Conservation (phyloP, 345 rosid species). For the Citrus unshiu region DNA sequence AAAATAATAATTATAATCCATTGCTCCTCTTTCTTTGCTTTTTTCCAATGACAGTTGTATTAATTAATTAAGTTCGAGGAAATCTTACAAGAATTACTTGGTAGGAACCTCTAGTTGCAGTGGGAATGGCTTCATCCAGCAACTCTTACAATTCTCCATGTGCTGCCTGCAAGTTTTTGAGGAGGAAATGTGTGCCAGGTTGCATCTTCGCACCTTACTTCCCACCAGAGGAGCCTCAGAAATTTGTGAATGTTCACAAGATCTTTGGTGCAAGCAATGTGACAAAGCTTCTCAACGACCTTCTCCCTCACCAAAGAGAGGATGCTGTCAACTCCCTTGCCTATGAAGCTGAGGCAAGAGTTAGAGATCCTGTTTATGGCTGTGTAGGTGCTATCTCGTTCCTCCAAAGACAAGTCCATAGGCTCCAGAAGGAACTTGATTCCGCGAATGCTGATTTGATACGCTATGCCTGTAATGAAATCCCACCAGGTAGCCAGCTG, state of each 20-base stretch:
- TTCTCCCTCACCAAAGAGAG: constrained; percentile 87
- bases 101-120: constrained; percentile 13
- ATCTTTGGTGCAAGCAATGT: constrained; percentile 97
- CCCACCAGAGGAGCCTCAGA: constrained; percentile 96
- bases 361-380: constrained; percentile 88
- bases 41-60: too few relatives aligned
- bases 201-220: constrained; percentile 96
- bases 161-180: constrained; percentile 92
- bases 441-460: constrained; percentile 76
- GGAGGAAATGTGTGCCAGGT: constrained; percentile 89
- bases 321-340: constrained; percentile 95
- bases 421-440: constrained; percentile 92
- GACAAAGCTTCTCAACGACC: constrained; percentile 83
- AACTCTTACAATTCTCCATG: constrained; percentile 89
- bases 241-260: constrained; percentile 90
- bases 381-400: constrained; percentile 87
- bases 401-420: constrained; percentile 85
- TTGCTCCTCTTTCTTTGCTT: too few relatives aligned
- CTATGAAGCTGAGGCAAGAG: constrained; percentile 93
- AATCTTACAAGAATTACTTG: constrained; percentile 19
- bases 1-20: too few relatives aligned
- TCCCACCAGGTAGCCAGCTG: constrained; percentile 18
- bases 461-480: constrained; percentile 50
- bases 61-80: constrained; percentile 3
- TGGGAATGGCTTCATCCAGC: constrained; percentile 55